These are phyloP conservation scores for Emergomyces orientalis DNA, from an alignment of 2,329 filamentous ascomycete genomes.

Conservation along the genomic window DNA sequence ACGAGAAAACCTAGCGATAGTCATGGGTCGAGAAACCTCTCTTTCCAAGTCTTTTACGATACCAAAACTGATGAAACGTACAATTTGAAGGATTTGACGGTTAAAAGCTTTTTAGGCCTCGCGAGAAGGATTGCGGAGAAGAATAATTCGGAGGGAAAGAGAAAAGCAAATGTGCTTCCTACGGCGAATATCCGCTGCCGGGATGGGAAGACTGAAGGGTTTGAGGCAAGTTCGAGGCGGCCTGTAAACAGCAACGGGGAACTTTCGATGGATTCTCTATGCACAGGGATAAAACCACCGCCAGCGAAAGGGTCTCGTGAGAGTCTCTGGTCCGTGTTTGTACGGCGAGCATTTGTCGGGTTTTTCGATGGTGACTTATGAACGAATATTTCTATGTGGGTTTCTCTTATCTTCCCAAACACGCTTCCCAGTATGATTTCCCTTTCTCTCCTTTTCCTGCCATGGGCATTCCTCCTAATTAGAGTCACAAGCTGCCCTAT, in stretches of 20 bases:
- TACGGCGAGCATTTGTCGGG: slow-evolving; percentile 17
- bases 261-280: neutral
- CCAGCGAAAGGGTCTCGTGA: slow-evolving; percentile 1
- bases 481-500: too few relatives aligned
- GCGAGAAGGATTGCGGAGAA: slow-evolving; percentile 70
- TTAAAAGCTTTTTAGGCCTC: slow-evolving; percentile 68
- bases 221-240: too few relatives aligned
- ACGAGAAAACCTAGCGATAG: slow-evolving; percentile 44
- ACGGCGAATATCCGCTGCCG: neutral
- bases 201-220: neutral
- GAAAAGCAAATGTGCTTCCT: neutral
- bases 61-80: slow-evolving; percentile 70
- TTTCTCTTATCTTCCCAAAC: neutral
- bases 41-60: slow-evolving; percentile 77
- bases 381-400: neutral
- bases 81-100: slow-evolving; percentile 70
- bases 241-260: neutral
- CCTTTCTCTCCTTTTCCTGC: neutral
- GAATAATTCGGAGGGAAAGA: slow-evolving; percentile 27
- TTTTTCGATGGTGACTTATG: slow-evolving; percentile 11
- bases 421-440: neutral
- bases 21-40: slow-evolving; percentile 17
- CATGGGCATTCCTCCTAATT: too few relatives aligned
- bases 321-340: slow-evolving; percentile 16
- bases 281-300: neutral